Evolutionary conservation across 2,329 filamentous ascomycete genomes (phyloP).

Genomic region (Alternaria novae-zelandiae): DNA sequence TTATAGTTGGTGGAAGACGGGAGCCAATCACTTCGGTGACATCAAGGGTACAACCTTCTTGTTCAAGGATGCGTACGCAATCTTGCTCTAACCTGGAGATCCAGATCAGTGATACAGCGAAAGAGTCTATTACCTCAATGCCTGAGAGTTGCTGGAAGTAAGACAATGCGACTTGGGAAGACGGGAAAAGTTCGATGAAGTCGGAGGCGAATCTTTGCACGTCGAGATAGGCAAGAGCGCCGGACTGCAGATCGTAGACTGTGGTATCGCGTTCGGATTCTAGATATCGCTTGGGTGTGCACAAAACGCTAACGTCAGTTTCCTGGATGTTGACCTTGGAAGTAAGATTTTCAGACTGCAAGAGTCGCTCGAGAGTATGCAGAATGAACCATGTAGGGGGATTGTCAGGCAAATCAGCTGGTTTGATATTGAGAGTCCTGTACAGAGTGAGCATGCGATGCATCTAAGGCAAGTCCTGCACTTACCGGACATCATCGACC

Average conservation of each 20-base stretch:
- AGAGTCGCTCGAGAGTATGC: constrained; percentile 13
- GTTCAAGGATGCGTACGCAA: constrained; percentile 18
- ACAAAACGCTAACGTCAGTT: constrained; percentile 17
- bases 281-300: constrained; percentile 30
- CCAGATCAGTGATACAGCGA: constrained; percentile 36
- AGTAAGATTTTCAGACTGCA: constrained; percentile 9
- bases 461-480: not conserved
- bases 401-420: constrained; percentile 24
- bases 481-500: constrained; percentile 24
- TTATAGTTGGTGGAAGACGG: constrained; percentile 17
- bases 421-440: constrained; percentile 22
- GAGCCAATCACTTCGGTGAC: constrained; percentile 18
- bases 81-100: constrained; percentile 21
- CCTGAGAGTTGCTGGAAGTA: constrained; percentile 15
- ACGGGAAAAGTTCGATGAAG: constrained; percentile 23
- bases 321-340: constrained; percentile 25
- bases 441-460: not conserved
- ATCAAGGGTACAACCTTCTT: constrained; percentile 25
- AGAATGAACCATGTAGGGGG: constrained; percentile 36
- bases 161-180: constrained; percentile 18
- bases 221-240: constrained; percentile 29
- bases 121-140: constrained; percentile 19
- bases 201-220: constrained; percentile 23
- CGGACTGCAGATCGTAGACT: constrained; percentile 24
- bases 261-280: constrained; percentile 23